Conservation (phyloP, 768 basidiomycete genomes). For the Amyloporia xantha region DNA sequence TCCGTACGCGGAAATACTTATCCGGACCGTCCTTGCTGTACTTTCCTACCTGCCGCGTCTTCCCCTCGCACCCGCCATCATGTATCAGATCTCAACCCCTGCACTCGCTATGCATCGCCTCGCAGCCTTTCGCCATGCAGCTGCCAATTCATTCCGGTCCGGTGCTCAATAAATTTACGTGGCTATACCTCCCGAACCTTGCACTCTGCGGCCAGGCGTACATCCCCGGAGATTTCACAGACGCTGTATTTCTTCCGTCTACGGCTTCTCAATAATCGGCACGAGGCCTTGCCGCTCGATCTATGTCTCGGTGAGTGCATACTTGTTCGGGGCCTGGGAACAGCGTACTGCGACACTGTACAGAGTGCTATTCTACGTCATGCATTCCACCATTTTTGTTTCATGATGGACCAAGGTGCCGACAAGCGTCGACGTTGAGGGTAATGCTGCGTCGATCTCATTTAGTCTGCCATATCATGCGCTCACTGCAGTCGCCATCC, state of each 20-base stretch:
- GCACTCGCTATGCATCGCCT: constrained; percentile 64
- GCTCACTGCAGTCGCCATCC: constrained; percentile 54
- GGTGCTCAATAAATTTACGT: constrained; percentile 51
- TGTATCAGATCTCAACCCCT: too few species aligned
- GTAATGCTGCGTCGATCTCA: constrained; percentile 68
- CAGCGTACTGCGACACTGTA: constrained; percentile 61
- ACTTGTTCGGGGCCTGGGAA: constrained; percentile 66
- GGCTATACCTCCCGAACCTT: constrained; percentile 65
- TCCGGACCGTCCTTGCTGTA: background rate
- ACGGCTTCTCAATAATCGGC: constrained; percentile 65
- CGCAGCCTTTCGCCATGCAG: constrained; percentile 80
- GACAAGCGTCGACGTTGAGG: constrained; percentile 58
- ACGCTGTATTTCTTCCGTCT: constrained; percentile 70
- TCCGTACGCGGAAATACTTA: too few species aligned
- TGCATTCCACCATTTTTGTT: constrained; percentile 76
- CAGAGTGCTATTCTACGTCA: constrained; percentile 77
- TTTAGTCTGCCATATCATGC: constrained; percentile 74
- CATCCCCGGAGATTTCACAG: constrained; percentile 80
- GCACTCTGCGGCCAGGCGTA: constrained; percentile 72
- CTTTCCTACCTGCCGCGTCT: too few species aligned
- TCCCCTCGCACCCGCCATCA: background rate
- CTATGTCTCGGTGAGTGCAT: constrained; percentile 72
- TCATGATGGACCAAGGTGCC: constrained; percentile 55
- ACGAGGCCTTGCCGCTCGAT: constrained; percentile 68
- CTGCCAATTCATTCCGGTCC: constrained; percentile 65